Base-by-base conservation (phyloP, 768 basidiomycete genomes). In the Cubamyces lactineus region DNA sequence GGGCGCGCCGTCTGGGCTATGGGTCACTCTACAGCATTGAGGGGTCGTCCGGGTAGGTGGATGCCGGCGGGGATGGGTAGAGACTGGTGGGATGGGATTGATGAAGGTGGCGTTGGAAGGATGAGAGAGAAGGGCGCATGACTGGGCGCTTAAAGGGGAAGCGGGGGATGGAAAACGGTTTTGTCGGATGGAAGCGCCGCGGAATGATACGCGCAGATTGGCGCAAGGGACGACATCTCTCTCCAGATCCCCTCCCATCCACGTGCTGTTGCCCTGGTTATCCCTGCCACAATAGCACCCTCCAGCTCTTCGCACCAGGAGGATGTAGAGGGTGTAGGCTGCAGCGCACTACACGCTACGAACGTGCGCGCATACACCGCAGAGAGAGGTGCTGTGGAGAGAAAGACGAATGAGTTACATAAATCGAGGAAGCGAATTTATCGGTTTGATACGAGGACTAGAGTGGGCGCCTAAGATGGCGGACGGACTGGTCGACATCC, bases 401-500 rank as follows among this genome's bases (percentile, higher is more conserved):
- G 39, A 40, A 41, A 28, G 16, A 26, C 7, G 28, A 8, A 24
- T 40, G 12, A 15, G 51, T 63, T 63, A 58, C 62, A 58, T 63
- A 59, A 63, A 52, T 23, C 2, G 41, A 34, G 40, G 48, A 53
- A 53, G 59, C 46, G 59, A 48, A 47, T 45, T 53, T 51, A 63
- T 55, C 49, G 57, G n/a, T 49, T 42, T 59, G 63, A 64, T 64
- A 60, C 40, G 63, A 49, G 34, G 34, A 34, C 34, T 34, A 34
- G 34, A 34, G 21, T 16, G 53, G 53, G 63, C 59, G 63, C 54
- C 49, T 60, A 41, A 30, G 15, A n/a, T 2, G 28, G 13, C 6
- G 47, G 39, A 50, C 53, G 48, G 28, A 40, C 58, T 57, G 48
- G 63, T 59, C 58, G 53, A 59, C 58, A 57, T 60, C 63, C 63